Base-by-base conservation (phyloP, 2,329 filamentous ascomycete species). In the Cytospora leucostoma region DNA sequence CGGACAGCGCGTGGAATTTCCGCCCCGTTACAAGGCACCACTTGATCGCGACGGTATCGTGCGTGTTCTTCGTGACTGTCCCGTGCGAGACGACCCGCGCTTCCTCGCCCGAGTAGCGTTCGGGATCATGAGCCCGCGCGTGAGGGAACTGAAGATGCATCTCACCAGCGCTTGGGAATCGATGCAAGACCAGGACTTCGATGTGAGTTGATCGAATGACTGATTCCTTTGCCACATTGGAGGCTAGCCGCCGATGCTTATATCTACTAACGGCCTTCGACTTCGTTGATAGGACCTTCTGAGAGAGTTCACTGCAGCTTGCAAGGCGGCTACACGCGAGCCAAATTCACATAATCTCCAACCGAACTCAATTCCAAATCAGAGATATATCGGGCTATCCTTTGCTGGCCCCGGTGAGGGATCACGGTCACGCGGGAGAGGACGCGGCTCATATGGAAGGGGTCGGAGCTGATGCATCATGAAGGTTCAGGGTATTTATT, bases 71-170 rank as follows among this genome's bases (percentile, higher is more conserved):
- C 65, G 71, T 0, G 75, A 71, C 0, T 79, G 81, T 13, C 67
- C 73, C 0, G 78, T 80, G 1, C 76, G 83, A 2, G 82, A 88
- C 54, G 86, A 89, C 69, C 77, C 86, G 2, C 73, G 85, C 13
- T 83, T 87, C 66, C 73, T 88, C 34, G 84, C 86, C 0, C 78
- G 82, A 21, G 74, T 88, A 4, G 86, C 85, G 0, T 88, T 88
- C 70, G 86, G 86, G 0, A 88, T 88, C 69, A 77, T 76, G 52
- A 88, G 84, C 67, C 86, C 86, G 0, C 74, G 84, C 1, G 77
- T 85, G 0, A 77, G 73, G 6, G 71, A 75, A 44, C 70, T 85
- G 59, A 83, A 80, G 69, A 67, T 88, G 37, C 74, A 78, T 13
- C 80, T 74, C 57, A 71, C 71, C 8, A 38, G 65, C 0, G 76